phyloP scores from a whole-genome alignment of 805 yeast genomes.

The Kazachstania africana region DNA sequence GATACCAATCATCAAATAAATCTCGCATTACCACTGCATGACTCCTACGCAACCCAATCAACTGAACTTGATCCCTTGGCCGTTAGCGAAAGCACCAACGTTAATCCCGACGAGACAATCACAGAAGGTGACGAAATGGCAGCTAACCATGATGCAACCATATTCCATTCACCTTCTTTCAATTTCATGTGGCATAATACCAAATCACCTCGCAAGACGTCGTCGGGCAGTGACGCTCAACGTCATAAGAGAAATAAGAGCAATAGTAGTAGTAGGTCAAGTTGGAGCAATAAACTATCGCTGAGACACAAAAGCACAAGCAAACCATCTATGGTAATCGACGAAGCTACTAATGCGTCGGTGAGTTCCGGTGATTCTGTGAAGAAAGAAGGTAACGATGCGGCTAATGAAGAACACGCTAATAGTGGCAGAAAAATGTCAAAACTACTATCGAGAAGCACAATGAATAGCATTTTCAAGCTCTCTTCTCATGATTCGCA shows the following conservation, averaged over 20 bases:
- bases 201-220: conserved; percentile 3
- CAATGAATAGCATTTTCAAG: conserved; percentile 19
- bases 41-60: no score
- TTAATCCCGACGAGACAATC: neutral
- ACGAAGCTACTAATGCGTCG: conserved; percentile 1
- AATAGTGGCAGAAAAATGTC: conserved; percentile 19
- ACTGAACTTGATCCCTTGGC: neutral
- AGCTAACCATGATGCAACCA: conserved; percentile 1
- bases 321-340: conserved; percentile 2
- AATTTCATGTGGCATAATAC: conserved; percentile 18
- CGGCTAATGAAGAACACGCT: conserved; percentile 1
- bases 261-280: conserved; percentile 9
- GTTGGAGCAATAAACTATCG: conserved; percentile 12
- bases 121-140: no score
- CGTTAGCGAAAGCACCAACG: neutral
- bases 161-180: conserved; percentile 17
- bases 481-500: conserved; percentile 15
- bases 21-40: no score
- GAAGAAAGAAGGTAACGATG: no score
- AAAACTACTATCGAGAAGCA: conserved; percentile 16
- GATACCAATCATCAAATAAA: neutral
- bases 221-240: neutral
- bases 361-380: no score
- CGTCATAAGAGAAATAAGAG: conserved; percentile 14
- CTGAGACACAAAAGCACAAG: conserved; percentile 3